Evolutionary conservation across 257 asterid species (phyloP).

Genomic region (Henckelia pumila): DNA sequence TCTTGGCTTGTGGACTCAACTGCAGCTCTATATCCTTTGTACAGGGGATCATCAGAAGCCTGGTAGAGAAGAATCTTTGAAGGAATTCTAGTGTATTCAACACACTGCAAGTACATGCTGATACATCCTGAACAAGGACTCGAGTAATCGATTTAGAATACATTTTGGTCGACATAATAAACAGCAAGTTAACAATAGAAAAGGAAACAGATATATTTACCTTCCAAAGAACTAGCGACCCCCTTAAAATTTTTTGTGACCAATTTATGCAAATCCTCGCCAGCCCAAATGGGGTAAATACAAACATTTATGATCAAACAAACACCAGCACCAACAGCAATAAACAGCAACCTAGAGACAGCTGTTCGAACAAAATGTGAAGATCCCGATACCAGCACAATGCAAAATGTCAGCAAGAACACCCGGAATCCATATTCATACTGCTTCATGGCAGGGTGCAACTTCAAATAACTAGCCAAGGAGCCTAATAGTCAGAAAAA

Average conservation of each 20-base stretch:
- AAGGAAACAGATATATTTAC: conserved; percentile 10
- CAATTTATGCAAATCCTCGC: conserved; percentile 46
- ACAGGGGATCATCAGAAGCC: conserved; percentile 41
- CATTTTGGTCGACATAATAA: background rate
- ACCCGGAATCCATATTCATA: conserved; percentile 53
- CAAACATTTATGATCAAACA: conserved; percentile 38
- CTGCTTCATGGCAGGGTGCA: conserved; percentile 46
- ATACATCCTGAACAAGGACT: conserved; percentile 34
- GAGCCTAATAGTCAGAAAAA: conserved; percentile 26
- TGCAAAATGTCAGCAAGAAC: conserved; percentile 49
- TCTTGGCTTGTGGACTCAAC: conserved; percentile 42
- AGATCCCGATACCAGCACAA: conserved; percentile 49
- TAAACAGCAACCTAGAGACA: conserved; percentile 32
- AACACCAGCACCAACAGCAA: conserved; percentile 43
- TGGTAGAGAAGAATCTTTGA: conserved; percentile 32
- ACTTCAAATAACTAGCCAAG: conserved; percentile 37
- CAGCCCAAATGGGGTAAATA: conserved; percentile 51
- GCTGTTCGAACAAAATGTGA: conserved; percentile 20
- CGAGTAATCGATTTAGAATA: background rate
- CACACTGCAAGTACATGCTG: conserved; percentile 35
- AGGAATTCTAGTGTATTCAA: conserved; percentile 38
- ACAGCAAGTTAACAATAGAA: background rate
- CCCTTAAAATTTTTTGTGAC: conserved; percentile 45
- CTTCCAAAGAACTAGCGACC: conserved; percentile 46
- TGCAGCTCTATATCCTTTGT: conserved; percentile 42